phyloP scores from a whole-genome alignment of 1,284 basidiomycete genomes.

The Naganishia albida region DNA sequence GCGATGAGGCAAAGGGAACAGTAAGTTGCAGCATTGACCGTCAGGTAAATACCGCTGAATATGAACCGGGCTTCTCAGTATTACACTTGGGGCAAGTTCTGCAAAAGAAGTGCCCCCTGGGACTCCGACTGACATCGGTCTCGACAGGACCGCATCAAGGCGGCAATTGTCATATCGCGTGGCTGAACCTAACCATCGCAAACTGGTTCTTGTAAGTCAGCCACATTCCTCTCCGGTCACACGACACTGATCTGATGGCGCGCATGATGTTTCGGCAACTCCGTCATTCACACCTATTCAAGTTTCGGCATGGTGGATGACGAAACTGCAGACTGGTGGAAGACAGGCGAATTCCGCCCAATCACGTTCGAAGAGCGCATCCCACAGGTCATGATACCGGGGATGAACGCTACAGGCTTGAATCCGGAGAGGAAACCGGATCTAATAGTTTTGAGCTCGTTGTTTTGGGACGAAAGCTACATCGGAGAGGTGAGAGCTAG shows the following conservation, averaged over 20 bases:
- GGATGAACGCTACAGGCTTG: slow-evolving; percentile 32
- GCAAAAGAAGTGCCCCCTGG: background rate
- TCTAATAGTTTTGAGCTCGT: slow-evolving; percentile 32
- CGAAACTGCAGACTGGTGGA: slow-evolving; percentile 34
- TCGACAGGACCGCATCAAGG: slow-evolving; percentile 34
- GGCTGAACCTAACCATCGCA: slow-evolving; percentile 34
- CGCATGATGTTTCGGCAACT: background rate
- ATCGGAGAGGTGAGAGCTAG: slow-evolving; percentile 21
- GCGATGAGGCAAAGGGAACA: slow-evolving; percentile 5
- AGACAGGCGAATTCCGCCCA: slow-evolving; percentile 26
- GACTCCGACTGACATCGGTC: slow-evolving; percentile 31
- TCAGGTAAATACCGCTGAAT: background rate
- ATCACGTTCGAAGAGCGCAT: slow-evolving; percentile 36
- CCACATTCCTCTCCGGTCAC: background rate
- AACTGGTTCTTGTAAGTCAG: slow-evolving; percentile 40
- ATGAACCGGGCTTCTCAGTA: background rate
- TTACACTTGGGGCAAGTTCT: slow-evolving; percentile 5
- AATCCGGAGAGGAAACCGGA: slow-evolving; percentile 28
- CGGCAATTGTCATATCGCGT: slow-evolving; percentile 34
- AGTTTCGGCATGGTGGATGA: slow-evolving; percentile 39
- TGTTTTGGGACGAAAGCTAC: slow-evolving; percentile 40
- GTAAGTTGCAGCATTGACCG: slow-evolving; percentile 1
- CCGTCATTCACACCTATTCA: background rate
- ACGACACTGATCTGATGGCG: no score
- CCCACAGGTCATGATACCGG: slow-evolving; percentile 33